Base-by-base conservation (phyloP, 768 basidiomycete species). In the Clavulina sp. region DNA sequence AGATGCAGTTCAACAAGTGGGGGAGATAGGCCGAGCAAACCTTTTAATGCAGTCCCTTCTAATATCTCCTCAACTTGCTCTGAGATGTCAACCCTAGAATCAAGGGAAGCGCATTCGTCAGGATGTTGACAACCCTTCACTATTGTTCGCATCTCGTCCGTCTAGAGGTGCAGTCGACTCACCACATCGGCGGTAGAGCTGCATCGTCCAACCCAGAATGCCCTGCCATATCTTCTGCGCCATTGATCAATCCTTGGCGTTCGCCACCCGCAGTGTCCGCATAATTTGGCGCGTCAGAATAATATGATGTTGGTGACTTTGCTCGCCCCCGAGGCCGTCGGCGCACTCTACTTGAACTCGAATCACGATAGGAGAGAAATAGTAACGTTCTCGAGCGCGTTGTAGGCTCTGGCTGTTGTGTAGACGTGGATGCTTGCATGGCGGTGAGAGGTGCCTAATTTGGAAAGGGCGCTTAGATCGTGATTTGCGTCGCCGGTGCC, bases 341-440 rank as follows among this genome's bases (percentile, higher is more conserved):
- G 13, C 43, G 41, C 55, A 69, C 23, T 74, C 70, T 41, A 71
- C 71, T 3, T 18, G 58, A 52, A 24, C 62, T 60, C 13, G 87
- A 86, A 67, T 92, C 85, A 54, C 93, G 76, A 66, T 84, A 89
- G 4, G 91, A 93, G 54, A 92, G 81, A 66, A 96, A 97, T 60
- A 96, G 76, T 50, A 87, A 76, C 2, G 93, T 96, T 44, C 93
- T 68, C 1, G 86, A 89, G 59, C 93, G 81, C 32, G 84, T 88
- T n/a, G 50, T 33, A 19, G 57, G 57, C 36, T 59, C 43, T n/a
- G n/a, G n/a, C n/a, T n/a, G n/a, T n/a, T n/a, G n/a, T n/a, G n/a
- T n/a, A n/a, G n/a, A n/a, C n/a, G n/a, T n/a, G n/a, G n/a, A n/a
- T n/a, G n/a, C n/a, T n/a, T n/a, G n/a, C n/a, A n/a, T n/a, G n/a